Conservation (phyloP, 1,284 basidiomycete species). For the Naganishia sp. region DNA sequence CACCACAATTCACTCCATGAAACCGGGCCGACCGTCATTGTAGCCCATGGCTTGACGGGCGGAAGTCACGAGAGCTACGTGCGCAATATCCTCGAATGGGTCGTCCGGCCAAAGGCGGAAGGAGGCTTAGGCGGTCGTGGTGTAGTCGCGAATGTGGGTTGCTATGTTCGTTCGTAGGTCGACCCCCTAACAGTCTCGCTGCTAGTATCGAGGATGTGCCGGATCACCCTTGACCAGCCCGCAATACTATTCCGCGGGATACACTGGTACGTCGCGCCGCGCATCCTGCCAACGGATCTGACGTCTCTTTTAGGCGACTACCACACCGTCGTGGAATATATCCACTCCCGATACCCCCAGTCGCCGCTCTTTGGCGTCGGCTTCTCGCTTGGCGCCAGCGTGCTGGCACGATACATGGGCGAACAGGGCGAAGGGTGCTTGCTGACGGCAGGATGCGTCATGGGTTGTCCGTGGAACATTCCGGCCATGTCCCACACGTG, state of each 20-base stretch:
- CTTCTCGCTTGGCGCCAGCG: constrained; percentile 91
- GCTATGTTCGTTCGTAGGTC: background rate
- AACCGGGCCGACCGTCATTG: constrained; percentile 75
- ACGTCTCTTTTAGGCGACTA: constrained; percentile 63
- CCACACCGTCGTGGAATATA: constrained; percentile 74
- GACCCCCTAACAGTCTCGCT: background rate
- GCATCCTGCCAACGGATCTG: no score
- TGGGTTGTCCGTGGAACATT: constrained; percentile 65
- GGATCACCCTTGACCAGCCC: constrained; percentile 69
- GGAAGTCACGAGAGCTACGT: constrained; percentile 89
- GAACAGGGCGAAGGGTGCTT: constrained; percentile 78
- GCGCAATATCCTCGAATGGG: constrained; percentile 71
- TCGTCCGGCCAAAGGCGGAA: constrained; percentile 63
- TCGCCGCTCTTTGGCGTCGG: constrained; percentile 84
- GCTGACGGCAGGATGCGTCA: constrained; percentile 71
- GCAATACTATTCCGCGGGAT: constrained; percentile 76
- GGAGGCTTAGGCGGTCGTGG: constrained; percentile 85
- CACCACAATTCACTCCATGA: constrained; percentile 59
- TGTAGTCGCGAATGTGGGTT: constrained; percentile 71
- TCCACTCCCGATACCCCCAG: constrained; percentile 71
- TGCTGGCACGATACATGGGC: constrained; percentile 86
- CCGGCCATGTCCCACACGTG: constrained; percentile 44
- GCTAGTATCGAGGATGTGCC: constrained; percentile 57
- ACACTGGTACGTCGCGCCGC: constrained; percentile 57
- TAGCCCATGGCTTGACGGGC: constrained; percentile 79